Conservation (phyloP, 305 asterid species). For the Fraxinus paxiana region DNA sequence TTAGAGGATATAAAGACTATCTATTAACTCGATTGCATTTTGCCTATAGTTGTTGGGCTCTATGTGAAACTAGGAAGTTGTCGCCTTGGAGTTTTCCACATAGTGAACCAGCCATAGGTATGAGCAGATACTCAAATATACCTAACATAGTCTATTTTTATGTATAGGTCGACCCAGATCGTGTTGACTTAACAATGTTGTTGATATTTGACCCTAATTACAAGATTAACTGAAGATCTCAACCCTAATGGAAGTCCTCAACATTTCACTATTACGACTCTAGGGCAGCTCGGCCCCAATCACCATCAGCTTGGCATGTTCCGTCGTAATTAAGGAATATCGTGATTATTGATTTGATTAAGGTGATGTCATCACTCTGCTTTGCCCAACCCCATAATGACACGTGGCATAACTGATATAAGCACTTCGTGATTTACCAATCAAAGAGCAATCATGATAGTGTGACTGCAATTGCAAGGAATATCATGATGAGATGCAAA, state of each 20-base stretch:
- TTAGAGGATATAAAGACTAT: neutral
- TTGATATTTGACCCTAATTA: neutral
- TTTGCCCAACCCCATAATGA: neutral
- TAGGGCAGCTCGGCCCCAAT: neutral
- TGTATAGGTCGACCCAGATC: neutral
- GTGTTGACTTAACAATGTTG: neutral
- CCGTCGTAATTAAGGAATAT: neutral
- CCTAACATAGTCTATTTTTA: neutral
- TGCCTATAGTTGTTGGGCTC: neutral
- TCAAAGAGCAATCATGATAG: neutral
- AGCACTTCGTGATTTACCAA: neutral
- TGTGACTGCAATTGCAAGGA: neutral
- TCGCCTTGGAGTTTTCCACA: neutral
- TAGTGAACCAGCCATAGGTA: neutral
- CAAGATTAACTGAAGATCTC: neutral
- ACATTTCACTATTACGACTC: neutral
- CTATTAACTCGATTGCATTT: neutral
- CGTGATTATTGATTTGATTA: neutral
- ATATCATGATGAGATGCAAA: neutral
- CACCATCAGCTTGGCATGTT: neutral
- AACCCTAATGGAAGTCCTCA: neutral
- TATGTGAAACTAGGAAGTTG: neutral
- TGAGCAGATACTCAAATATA: neutral
- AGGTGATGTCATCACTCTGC: neutral
- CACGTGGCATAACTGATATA: neutral